These are phyloP conservation scores for Leptographium radiaticola DNA, from an alignment of 2,329 filamentous ascomycete genomes.

Conservation along the genomic window DNA sequence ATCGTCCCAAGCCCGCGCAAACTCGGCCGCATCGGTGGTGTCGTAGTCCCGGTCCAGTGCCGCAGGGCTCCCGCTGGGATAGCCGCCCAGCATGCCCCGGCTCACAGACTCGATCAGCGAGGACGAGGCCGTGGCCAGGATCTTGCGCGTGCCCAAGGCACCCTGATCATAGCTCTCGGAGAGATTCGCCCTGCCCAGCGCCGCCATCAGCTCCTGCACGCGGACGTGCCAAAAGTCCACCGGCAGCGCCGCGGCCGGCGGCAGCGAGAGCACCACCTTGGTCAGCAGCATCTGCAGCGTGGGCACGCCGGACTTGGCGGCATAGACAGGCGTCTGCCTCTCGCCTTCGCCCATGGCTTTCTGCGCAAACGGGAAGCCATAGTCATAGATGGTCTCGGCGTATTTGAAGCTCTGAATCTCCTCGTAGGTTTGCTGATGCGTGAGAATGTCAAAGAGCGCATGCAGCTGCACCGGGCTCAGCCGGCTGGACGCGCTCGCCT, in stretches of 20 bases:
- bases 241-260: conserved; percentile 50
- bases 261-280: conserved; percentile 50
- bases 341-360: background rate
- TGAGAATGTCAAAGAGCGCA: conserved; percentile 46
- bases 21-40: conserved; percentile 41
- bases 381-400: conserved; percentile 48
- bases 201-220: conserved; percentile 44
- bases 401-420: conserved; percentile 63
- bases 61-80: conserved; percentile 17
- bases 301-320: conserved; percentile 39
- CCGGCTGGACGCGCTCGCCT: background rate
- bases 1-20: conserved; percentile 53
- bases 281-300: conserved; percentile 56
- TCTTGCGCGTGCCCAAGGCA: conserved; percentile 59
- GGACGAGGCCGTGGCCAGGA: conserved; percentile 57
- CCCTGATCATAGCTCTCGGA: conserved; percentile 78
- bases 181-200: conserved; percentile 53
- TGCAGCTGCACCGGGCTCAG: conserved; percentile 27
- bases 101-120: conserved; percentile 57
- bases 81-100: conserved; percentile 52
- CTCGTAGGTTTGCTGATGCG: conserved; percentile 44
- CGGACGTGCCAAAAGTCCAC: conserved; percentile 52
- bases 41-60: conserved; percentile 33
- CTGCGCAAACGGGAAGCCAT: conserved; percentile 54
- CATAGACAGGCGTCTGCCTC: conserved; percentile 9